These are phyloP conservation scores for Cryomyces minteri DNA, from an alignment of 495 filamentous ascomycete species.

Conservation along the genomic window DNA sequence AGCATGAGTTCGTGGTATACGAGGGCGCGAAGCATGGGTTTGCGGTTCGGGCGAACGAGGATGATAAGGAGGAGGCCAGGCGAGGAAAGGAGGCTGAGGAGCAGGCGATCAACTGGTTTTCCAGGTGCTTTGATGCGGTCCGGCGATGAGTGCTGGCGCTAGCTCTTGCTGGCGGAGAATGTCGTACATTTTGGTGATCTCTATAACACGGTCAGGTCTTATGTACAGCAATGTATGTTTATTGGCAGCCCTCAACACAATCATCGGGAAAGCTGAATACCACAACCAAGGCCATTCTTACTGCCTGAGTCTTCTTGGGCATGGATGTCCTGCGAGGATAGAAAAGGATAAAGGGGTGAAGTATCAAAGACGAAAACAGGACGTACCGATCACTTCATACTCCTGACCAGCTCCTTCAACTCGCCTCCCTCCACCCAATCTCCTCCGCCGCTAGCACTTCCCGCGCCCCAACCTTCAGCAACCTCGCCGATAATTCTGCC, in stretches of 20 bases:
- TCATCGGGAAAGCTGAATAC: no score
- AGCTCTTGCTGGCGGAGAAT: no score
- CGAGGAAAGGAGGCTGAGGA: conserved; percentile 27
- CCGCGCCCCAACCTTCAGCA: conserved; percentile 49
- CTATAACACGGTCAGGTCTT: no score
- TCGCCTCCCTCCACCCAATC: conserved; percentile 25
- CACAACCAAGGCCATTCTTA: no score
- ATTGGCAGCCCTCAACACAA: no score
- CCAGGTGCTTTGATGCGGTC: conserved; percentile 12
- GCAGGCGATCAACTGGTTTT: conserved; percentile 39
- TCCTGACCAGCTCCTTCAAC: conserved; percentile 21
- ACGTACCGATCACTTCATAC: conserved; percentile 13
- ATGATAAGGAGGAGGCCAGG: conserved; percentile 24
- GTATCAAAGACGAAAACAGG: no score
- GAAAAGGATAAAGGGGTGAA: no score
- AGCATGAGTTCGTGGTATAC: conserved; percentile 32
- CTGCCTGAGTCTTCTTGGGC: no score
- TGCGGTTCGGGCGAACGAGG: conserved; percentile 30
- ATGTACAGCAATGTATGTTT: neutral
- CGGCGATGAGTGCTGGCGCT: no score
- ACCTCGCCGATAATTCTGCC: conserved; percentile 72
- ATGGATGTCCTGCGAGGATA: no score
- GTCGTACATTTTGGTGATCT: no score
- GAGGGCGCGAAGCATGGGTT: conserved; percentile 43
- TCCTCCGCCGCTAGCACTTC: conserved; percentile 16